A percentile compares a stretch with the other conserved stretches of the same genome.
Evolutionary conservation across 495 filamentous ascomycete genomes (phyloP).

Genomic region (Lasiosphaeriaceae sp.): DNA sequence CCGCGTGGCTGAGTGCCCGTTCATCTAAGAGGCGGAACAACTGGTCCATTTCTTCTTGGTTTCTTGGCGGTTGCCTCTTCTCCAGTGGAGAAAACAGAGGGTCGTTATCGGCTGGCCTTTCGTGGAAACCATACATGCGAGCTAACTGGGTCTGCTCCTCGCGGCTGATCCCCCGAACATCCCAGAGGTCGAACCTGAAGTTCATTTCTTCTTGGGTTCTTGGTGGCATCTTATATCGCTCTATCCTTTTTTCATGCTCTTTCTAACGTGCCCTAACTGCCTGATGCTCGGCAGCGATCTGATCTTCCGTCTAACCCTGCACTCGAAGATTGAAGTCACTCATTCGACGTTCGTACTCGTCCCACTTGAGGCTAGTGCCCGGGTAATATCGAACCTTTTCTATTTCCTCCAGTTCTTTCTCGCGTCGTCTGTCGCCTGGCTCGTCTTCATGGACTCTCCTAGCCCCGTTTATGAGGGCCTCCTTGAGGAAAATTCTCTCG

Average conservation of each 20-base stretch:
- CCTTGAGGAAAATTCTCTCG: conserved; percentile 6
- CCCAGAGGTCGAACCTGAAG: neutral
- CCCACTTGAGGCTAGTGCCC: neutral
- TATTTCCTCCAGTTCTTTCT: conserved; percentile 8
- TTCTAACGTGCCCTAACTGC: neutral
- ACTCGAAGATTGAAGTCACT: conserved; percentile 2
- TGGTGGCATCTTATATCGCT: neutral
- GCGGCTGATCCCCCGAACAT: neutral
- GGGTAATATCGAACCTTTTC: neutral
- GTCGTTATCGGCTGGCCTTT: neutral
- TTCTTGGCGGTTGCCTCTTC: neutral
- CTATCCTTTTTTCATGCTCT: neutral
- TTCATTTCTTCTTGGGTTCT: neutral
- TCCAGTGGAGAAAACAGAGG: neutral
- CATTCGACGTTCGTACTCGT: conserved; percentile 1
- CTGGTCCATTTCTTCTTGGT: neutral
- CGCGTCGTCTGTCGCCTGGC: conserved; percentile 4
- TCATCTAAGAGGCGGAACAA: neutral
- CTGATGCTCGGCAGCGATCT: conserved; percentile 8
- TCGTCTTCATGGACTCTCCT: conserved; percentile 7
- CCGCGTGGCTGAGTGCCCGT: neutral
- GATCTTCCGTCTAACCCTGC: conserved; percentile 6
- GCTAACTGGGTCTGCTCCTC: conserved; percentile 1
- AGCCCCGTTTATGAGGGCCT: neutral
- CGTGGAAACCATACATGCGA: neutral